phyloP scores from a whole-genome alignment of 2,329 filamentous ascomycete genomes.

The Fusarium luffae region DNA sequence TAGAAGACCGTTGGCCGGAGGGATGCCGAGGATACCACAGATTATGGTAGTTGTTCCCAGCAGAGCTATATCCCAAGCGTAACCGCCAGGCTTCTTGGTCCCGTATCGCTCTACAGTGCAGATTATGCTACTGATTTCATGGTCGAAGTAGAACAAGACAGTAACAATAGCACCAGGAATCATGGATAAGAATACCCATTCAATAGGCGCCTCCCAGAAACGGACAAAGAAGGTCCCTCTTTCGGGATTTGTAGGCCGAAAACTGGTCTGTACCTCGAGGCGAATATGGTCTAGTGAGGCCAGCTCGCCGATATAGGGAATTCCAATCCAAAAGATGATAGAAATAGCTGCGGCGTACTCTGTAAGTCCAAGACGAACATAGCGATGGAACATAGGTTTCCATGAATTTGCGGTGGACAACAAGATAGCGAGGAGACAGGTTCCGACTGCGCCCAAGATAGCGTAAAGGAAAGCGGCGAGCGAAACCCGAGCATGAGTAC shows the following conservation, averaged over 20 bases:
- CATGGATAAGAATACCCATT: conserved; percentile 70
- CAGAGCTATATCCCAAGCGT: conserved; percentile 72
- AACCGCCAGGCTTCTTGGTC: conserved; percentile 69
- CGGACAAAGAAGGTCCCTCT: conserved; percentile 68
- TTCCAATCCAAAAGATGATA: conserved; percentile 72
- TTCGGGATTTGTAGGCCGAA: conserved; percentile 66
- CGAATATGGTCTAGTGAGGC: conserved; percentile 67
- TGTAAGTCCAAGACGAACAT: conserved; percentile 68
- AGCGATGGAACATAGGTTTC: conserved; percentile 70
- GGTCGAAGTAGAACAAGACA: conserved; percentile 76
- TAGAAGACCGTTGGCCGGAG: conserved; percentile 72
- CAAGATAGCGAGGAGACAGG: conserved; percentile 70
- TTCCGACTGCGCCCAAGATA: conserved; percentile 71
- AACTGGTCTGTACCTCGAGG: conserved; percentile 65
- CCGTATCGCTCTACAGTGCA: conserved; percentile 72
- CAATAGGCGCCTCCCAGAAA: conserved; percentile 70
- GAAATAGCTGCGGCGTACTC: conserved; percentile 75
- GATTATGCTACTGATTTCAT: conserved; percentile 76
- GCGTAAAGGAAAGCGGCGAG: conserved; percentile 73
- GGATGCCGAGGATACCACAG: conserved; percentile 73
- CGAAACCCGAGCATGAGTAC: conserved; percentile 65
- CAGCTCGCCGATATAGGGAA: conserved; percentile 71
- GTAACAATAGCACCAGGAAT: conserved; percentile 73
- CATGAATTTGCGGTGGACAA: conserved; percentile 71
- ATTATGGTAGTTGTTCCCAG: conserved; percentile 71